A percentile compares a stretch with the other conserved stretches of the same genome.
Evolutionary conservation across 768 basidiomycete species (phyloP).

Genomic region (Amanita inopinata): DNA sequence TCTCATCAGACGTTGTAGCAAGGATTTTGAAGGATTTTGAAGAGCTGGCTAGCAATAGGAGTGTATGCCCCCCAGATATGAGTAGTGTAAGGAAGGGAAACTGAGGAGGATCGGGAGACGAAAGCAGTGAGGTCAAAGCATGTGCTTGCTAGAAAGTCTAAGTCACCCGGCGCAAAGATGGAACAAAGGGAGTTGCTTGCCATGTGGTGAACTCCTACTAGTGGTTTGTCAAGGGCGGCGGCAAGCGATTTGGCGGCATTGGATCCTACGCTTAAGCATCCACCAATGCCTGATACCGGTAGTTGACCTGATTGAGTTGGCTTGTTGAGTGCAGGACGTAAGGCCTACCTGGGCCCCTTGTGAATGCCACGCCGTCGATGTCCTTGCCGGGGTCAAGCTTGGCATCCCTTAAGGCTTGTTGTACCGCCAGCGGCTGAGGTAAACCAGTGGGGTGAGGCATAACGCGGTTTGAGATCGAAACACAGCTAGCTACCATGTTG

Average conservation of each 20-base stretch:
- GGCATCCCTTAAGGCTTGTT: constrained; percentile 58
- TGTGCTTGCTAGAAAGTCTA: constrained; percentile 70
- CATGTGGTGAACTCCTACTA: constrained; percentile 95
- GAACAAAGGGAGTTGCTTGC: constrained; percentile 28
- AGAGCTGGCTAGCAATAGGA: constrained; percentile 68
- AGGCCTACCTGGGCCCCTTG: constrained; percentile 67
- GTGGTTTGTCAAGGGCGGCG: constrained; percentile 63
- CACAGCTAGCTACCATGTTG: constrained; percentile 73
- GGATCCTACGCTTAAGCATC: constrained; percentile 70
- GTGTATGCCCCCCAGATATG: constrained; percentile 90
- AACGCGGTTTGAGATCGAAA: constrained; percentile 1
- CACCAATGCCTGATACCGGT: constrained; percentile 51
- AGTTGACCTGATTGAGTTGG: constrained; percentile 8
- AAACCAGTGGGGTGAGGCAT: background rate
- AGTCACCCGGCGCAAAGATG: background rate
- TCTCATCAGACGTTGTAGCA: constrained; percentile 65
- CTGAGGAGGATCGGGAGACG: constrained; percentile 31
- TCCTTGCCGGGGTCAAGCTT: constrained; percentile 41
- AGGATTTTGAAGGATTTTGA: constrained; percentile 52
- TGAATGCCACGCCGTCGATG: constrained; percentile 85
- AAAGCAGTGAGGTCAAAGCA: constrained; percentile 72
- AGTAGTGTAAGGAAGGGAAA: constrained; percentile 89
- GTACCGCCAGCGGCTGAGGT: constrained; percentile 65
- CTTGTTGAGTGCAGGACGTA: constrained; percentile 2
- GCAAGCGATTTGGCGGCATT: constrained; percentile 85